These are phyloP conservation scores for Celoporthe dispersa DNA, from an alignment of 2,329 filamentous ascomycete genomes.

Conservation along the genomic window DNA sequence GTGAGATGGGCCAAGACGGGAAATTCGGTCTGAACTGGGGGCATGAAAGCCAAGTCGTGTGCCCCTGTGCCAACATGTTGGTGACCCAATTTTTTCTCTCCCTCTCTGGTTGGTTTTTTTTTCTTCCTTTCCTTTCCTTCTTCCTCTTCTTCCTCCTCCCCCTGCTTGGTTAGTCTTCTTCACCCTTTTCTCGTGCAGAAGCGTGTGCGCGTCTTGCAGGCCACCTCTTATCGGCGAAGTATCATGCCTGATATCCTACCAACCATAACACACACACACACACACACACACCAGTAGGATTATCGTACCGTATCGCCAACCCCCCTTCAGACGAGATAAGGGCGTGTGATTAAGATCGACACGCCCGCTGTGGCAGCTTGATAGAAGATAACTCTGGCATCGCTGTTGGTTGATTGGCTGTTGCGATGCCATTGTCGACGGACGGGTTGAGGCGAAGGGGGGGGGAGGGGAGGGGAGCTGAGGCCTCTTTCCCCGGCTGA, in stretches of 20 bases:
- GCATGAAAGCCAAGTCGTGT: constrained; percentile 1
- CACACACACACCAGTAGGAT: neutral
- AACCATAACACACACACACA: neutral
- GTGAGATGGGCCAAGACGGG: neutral
- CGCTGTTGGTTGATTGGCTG: neutral
- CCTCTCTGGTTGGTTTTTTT: neutral
- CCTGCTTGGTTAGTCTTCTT: neutral
- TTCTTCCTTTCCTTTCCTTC: neutral
- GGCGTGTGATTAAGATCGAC: constrained; percentile 26
- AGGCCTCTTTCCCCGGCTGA: neutral
- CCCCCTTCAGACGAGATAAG: constrained; percentile 3
- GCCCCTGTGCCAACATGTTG: neutral
- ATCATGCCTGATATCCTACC: neutral
- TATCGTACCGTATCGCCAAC: neutral
- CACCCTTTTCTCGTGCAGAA: constrained; percentile 10
- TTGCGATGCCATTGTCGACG: neutral
- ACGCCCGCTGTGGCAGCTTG: neutral
- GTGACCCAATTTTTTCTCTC: neutral
- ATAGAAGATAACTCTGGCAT: neutral
- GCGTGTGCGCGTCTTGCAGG: constrained; percentile 3
- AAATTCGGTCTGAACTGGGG: neutral
- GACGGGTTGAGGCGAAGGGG: neutral
- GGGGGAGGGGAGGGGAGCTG: neutral
- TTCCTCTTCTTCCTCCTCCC: neutral
- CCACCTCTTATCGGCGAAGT: neutral